Percentiles rank a stretch among this genome's conserved stretches.
Conservation (phyloP, 352 stramenopile species). For the Globisporangium orthogonon region DNA sequence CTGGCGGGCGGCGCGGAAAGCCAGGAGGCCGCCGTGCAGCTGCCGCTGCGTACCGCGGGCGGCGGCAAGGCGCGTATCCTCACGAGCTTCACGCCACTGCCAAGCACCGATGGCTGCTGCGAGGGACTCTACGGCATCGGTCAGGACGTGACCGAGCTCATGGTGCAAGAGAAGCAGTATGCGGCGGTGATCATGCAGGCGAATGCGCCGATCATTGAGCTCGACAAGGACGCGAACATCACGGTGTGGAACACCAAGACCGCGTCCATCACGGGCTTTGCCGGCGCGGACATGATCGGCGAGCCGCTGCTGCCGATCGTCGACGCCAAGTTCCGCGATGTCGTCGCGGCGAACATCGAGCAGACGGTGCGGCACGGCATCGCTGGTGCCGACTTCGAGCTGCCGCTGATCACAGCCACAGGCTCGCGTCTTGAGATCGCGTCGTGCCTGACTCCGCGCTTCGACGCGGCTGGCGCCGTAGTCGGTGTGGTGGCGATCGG, state of each 20-base stretch:
- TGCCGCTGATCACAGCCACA: conserved; percentile 40
- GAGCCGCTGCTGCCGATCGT: conserved; percentile 27
- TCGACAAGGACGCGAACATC: conserved; percentile 58
- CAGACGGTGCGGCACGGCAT: conserved; percentile 34
- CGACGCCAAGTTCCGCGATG: conserved; percentile 35
- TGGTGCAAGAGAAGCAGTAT: conserved; percentile 42
- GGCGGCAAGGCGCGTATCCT: conserved; percentile 40
- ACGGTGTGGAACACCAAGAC: conserved; percentile 61
- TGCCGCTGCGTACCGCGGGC: conserved; percentile 37
- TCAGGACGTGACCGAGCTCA: conserved; percentile 45
- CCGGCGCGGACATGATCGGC: conserved; percentile 33
- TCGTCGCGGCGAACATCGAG: conserved; percentile 45
- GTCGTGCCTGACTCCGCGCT: conserved; percentile 50
- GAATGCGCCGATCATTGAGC: conserved; percentile 71
- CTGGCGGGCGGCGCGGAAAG: neutral
- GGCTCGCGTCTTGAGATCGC: conserved; percentile 49
- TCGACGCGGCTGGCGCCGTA: conserved; percentile 67
- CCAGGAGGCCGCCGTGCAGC: conserved; percentile 23
- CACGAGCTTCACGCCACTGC: conserved; percentile 46
- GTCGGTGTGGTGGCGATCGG: conserved; percentile 86
- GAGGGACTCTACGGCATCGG: conserved; percentile 55
- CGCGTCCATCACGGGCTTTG: conserved; percentile 19
- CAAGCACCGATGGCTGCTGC: conserved; percentile 30
- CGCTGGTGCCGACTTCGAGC: conserved; percentile 41
- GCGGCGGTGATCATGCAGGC: conserved; percentile 59